phyloP scores from a whole-genome alignment of 2,329 filamentous ascomycete species.

The Cryoendolithus antarcticus region DNA sequence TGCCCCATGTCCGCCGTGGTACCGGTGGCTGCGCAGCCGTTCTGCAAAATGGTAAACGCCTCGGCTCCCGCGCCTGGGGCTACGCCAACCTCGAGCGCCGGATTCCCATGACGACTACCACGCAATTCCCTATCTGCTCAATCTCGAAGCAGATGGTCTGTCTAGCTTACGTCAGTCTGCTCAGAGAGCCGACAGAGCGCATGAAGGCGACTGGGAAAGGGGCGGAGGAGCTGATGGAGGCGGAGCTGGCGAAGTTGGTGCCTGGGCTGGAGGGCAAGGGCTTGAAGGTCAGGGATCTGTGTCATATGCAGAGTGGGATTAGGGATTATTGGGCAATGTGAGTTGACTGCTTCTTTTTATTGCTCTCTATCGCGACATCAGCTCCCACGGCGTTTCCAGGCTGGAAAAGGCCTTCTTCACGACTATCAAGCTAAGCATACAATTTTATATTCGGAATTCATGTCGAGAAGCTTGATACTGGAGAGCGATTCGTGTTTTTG shows the following conservation, averaged over 20 bases:
- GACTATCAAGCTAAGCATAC: too few species aligned
- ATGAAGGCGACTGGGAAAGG: conserved; percentile 12
- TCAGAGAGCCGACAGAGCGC: conserved; percentile 21
- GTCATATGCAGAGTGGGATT: conserved; percentile 19
- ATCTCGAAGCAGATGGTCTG: conserved; percentile 37
- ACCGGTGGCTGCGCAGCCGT: conserved; percentile 33
- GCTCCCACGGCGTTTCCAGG: too few species aligned
- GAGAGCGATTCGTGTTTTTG: too few species aligned
- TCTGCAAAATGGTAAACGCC: conserved; percentile 30
- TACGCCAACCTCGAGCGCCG: conserved; percentile 30
- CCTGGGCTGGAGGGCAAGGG: conserved; percentile 16
- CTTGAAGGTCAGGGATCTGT: conserved; percentile 27
- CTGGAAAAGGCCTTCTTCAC: too few species aligned
- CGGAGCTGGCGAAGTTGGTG: conserved; percentile 21
- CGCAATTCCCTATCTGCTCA: conserved; percentile 34
- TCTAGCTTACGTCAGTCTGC: conserved; percentile 24
- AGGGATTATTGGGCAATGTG: conserved; percentile 4
- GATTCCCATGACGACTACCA: conserved; percentile 25
- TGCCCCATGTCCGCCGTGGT: conserved; percentile 18
- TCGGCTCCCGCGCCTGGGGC: conserved; percentile 30
- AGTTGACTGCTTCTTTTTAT: neutral
- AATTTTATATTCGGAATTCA: too few species aligned
- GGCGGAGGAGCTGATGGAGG: conserved; percentile 11
- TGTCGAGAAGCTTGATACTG: too few species aligned
- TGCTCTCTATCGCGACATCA: too few species aligned